These are phyloP conservation scores for Filosporella fistucella DNA, from an alignment of 495 filamentous ascomycete genomes.

Conservation along the genomic window DNA sequence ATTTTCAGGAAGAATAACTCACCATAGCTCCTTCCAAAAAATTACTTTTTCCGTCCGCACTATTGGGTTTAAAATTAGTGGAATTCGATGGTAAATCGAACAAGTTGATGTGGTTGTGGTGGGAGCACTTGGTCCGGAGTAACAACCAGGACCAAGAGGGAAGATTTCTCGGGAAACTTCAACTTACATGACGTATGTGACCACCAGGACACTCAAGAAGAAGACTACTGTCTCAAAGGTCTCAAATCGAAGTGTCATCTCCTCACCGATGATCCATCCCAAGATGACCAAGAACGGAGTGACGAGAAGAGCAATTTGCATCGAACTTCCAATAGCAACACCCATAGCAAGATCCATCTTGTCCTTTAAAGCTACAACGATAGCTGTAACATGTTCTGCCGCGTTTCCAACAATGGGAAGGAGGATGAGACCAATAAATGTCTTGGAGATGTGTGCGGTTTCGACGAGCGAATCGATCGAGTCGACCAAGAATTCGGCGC, in stretches of 20 bases:
- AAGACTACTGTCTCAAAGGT: constrained; percentile 92
- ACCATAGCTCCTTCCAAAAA: constrained; percentile 94
- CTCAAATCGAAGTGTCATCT: constrained; percentile 92
- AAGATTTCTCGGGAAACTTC: too few species aligned
- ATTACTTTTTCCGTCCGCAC: constrained; percentile 93
- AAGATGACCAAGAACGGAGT: constrained; percentile 88
- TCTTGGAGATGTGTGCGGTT: constrained; percentile 83
- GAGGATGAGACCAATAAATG: constrained; percentile 92
- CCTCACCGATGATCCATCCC: constrained; percentile 79
- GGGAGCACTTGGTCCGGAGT: too few species aligned
- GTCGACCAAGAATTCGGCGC: constrained; percentile 89
- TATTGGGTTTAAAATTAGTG: too few species aligned
- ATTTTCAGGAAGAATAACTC: constrained; percentile 27
- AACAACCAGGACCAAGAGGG: too few species aligned
- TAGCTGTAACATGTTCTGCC: constrained; percentile 93
- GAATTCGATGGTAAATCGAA: too few species aligned
- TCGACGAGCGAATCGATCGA: constrained; percentile 88
- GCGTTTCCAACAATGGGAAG: constrained; percentile 98
- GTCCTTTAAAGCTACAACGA: constrained; percentile 85
- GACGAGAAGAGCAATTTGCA: constrained; percentile 93
- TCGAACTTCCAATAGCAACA: constrained; percentile 86
- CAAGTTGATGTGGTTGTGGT: too few species aligned
- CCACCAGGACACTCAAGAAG: constrained; percentile 82
- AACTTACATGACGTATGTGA: constrained; percentile 89
- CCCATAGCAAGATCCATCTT: constrained; percentile 98